Conservation (phyloP, 805 yeast genomes). For the Lachancea cidri region DNA sequence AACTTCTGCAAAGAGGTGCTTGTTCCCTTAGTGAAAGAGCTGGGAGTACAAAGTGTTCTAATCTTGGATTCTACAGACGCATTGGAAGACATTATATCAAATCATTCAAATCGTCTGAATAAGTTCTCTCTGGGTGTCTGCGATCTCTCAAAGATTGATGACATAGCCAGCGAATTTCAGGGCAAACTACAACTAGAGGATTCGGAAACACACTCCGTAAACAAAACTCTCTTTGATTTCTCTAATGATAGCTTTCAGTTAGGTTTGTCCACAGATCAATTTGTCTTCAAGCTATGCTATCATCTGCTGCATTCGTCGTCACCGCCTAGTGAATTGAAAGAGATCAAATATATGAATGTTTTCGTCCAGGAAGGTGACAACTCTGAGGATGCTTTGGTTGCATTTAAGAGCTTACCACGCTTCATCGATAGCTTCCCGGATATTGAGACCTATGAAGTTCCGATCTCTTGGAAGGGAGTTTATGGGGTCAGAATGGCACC, state of each 20-base stretch:
- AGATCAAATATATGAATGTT: conserved; percentile 42
- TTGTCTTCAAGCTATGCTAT: conserved; percentile 25
- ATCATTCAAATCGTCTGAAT: neutral
- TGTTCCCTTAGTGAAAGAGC: conserved; percentile 41
- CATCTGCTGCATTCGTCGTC: conserved; percentile 22
- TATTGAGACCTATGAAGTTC: conserved; percentile 41
- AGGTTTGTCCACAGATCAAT: conserved; percentile 26
- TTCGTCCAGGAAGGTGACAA: conserved; percentile 92
- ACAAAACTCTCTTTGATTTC: conserved; percentile 19
- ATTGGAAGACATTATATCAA: conserved; percentile 17
- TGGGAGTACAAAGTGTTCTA: conserved; percentile 42
- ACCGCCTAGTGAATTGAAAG: conserved; percentile 10
- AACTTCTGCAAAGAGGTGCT: conserved; percentile 49
- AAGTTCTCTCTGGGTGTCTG: conserved; percentile 23
- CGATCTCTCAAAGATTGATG: conserved; percentile 19
- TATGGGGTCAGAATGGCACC: conserved; percentile 74
- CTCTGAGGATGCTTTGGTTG: conserved; percentile 52
- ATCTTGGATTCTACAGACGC: conserved; percentile 72
- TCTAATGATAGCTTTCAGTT: conserved; percentile 21
- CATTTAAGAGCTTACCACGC: conserved; percentile 18
- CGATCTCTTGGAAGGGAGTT: conserved; percentile 79
- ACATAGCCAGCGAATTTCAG: conserved; percentile 20
- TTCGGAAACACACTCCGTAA: conserved; percentile 12
- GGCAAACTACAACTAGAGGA: conserved; percentile 17
- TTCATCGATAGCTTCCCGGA: conserved; percentile 24